Base-by-base conservation (phyloP, 2,329 filamentous ascomycete species). In the Albophoma yamanashiensis region DNA sequence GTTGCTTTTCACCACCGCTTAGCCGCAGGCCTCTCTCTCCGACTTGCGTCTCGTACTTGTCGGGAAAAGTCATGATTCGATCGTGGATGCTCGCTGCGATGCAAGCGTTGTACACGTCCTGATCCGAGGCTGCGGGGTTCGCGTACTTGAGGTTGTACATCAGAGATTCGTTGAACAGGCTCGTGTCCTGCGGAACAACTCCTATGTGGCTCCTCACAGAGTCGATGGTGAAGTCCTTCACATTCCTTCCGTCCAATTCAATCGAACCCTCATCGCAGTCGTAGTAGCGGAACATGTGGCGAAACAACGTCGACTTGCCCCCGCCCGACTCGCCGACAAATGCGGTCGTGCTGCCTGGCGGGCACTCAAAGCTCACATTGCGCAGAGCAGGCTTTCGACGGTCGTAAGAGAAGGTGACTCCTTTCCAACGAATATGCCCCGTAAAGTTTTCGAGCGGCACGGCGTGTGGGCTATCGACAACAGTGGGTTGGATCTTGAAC, bases 71-170 rank as follows among this genome's bases (percentile, higher is more conserved):
- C 74, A 95, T 78, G 66, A 96, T 96, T 70, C 92, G 92, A 64
- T 97, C 92, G 69, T 97, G 92, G 60, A 96, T 96, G 68, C 89
- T 93, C 22, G 92, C 92, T 31, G 91, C 91, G 63, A 84, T 83
- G 72, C 92, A 96, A 15, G 92, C 92, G 53, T 84, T 85, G 67
- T 86, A 89, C 2, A 96, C 86, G 36, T 96, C 86, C 65, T 93
- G 89, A 61, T 95, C 87, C 0, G 89, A 89, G 14, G 89, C 91
- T 36, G 82, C 74, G 52, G 90, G 89, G 64, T 93, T 93, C 62
- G 92, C 92, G 70, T 97, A 96, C 71, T 87, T 89, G 62, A 97
- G 79, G 70, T 97, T 97, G 76, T 96, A 96, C 91, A 96, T 94
- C 64, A 97, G 78, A 1, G 89, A 89, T 72, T 96, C 92, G 71